phyloP scores from a whole-genome alignment of 2,329 filamentous ascomycete species.

The Alternaria infectoria region DNA sequence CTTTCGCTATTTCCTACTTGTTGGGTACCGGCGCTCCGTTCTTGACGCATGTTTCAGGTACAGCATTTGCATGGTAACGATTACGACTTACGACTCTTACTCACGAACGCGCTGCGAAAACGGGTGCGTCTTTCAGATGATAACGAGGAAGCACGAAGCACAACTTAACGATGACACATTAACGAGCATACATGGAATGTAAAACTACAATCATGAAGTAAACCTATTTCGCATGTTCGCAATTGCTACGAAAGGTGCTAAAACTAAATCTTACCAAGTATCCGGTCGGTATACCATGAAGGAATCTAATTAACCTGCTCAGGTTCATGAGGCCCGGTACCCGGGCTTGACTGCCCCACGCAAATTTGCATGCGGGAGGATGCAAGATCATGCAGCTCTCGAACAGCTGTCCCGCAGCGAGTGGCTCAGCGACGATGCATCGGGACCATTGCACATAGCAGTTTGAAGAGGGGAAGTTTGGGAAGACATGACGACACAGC shows the following conservation, averaged over 20 bases:
- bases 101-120: not conserved
- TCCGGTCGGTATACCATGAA: not conserved
- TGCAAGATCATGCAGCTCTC: slow-evolving; percentile 14
- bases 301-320: not conserved
- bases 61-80: not conserved
- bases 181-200: slow-evolving; percentile 5
- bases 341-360: slow-evolving; percentile 3
- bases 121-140: not conserved
- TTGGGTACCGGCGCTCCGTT: not conserved
- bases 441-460: slow-evolving; percentile 2
- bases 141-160: not conserved
- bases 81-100: not conserved
- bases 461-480: not conserved
- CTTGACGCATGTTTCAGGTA: not conserved
- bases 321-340: not conserved
- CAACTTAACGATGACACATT: not conserved
- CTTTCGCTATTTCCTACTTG: not conserved
- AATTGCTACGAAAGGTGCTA: not conserved
- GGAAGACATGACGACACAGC: not conserved
- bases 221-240: not conserved
- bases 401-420: slow-evolving; percentile 37
- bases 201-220: slow-evolving; percentile 3
- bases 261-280: not conserved
- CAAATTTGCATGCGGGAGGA: slow-evolving; percentile 17
- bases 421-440: slow-evolving; percentile 21